Base-by-base conservation (phyloP, 108 stramenopile species). In the Cyclotella sp. region DNA sequence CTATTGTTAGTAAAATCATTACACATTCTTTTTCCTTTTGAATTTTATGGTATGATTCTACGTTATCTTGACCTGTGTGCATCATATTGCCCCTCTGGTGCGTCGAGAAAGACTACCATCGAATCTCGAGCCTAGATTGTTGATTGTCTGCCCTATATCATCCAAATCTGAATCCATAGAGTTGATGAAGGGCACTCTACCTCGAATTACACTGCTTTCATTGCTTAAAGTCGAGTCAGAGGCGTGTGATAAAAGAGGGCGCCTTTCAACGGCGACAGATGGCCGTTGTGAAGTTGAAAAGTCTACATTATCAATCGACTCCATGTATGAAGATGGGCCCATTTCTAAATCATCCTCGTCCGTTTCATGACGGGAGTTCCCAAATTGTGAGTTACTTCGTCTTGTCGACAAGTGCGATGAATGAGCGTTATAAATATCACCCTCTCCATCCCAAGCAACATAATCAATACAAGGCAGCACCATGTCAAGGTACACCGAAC, bases 391-490 rank as follows among this genome's bases (percentile, higher is more conserved):
- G 54, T 51, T 64, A 34, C 6, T 34, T 34, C n/a, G 68, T 54
- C 68, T 69, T 12, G 9, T 15, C 14, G 60, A 12, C 27, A 49
- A 22, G 54, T 65, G 59, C 9, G 71, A 14, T 9, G 5, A 21
- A 62, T 39, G 27, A 45, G 57, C 43, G 27, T 73, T 57, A 13
- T 53, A 58, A 58, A 84, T 79, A 29, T 71, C 49, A 21, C 83
- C 85, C 1, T 69, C 45, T 39, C 41, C 47, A 62, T 87, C 73
- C 87, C 87, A 87, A 8, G 82, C 62, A 34, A 83, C 82, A 58
- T 85, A 73, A 52, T 86, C 79, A 27, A 86, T 21, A 63, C 86
- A 86, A 13, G 86, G 86, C 52, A 81, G 10, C 27, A 76, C 27
- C 29, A 54, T 34, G 58, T 47, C 63, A 69, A 79, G 28, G n/a